phyloP scores from a whole-genome alignment of 768 basidiomycete genomes.

The Phanerochaete sordida region DNA sequence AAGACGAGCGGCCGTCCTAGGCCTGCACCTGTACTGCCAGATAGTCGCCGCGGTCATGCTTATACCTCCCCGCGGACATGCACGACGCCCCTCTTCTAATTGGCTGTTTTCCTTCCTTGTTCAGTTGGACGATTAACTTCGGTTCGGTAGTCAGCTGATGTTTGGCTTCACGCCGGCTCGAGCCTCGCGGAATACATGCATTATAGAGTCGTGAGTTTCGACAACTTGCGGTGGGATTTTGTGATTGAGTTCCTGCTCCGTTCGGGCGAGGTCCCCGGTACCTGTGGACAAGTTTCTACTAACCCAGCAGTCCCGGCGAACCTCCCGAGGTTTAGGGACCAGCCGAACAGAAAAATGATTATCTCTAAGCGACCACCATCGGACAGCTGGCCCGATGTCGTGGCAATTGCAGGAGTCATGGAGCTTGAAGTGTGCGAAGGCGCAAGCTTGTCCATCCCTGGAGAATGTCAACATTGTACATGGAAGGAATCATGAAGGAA shows the following conservation, averaged over 20 bases:
- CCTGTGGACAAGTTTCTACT: background rate
- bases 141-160: background rate
- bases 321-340: too few relatives aligned
- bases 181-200: background rate
- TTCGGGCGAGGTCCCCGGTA: background rate
- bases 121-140: background rate
- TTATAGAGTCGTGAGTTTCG: background rate
- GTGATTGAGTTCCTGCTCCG: background rate
- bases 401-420: too few relatives aligned
- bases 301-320: too few relatives aligned
- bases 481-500: too few relatives aligned
- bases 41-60: background rate
- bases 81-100: background rate
- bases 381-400: too few relatives aligned
- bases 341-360: too few relatives aligned
- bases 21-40: background rate
- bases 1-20: constrained; percentile 12
- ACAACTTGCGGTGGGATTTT: background rate
- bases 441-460: too few relatives aligned
- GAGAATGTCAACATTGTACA: too few relatives aligned
- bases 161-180: background rate
- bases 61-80: background rate
- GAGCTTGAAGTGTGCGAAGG: too few relatives aligned
- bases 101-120: background rate
- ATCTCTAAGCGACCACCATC: too few relatives aligned